These are phyloP conservation scores for Verticillium isaacii DNA, from an alignment of 2,329 filamentous ascomycete species.

Conservation along the genomic window DNA sequence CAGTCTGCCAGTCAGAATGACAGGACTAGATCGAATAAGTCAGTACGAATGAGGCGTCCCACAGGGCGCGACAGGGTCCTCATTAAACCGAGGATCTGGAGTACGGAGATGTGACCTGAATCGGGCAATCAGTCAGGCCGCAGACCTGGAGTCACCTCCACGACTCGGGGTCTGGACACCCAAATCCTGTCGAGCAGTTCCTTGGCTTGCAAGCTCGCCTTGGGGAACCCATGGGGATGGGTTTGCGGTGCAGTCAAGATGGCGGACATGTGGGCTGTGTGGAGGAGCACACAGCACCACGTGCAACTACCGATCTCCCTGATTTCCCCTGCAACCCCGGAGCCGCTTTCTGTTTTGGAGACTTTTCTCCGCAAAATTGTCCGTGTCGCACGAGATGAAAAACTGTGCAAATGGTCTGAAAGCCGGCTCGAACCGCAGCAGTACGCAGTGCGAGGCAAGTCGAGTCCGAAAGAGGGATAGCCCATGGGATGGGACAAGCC, in stretches of 20 bases:
- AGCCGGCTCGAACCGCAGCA: not conserved
- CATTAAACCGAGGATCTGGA: not conserved
- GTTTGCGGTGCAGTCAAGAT: not conserved
- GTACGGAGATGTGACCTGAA: conserved; percentile 3
- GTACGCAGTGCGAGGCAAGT: not conserved
- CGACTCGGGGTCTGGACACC: not conserved
- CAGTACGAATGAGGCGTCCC: not conserved
- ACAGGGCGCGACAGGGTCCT: not conserved
- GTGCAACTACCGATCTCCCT: not conserved
- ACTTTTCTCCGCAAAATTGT: not conserved
- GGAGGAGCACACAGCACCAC: not conserved
- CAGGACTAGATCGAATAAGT: not conserved
- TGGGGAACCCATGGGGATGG: conserved; percentile 2
- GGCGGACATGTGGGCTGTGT: not conserved
- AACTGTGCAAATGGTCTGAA: not conserved
- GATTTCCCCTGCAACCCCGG: not conserved
- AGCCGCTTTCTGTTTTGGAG: not conserved
- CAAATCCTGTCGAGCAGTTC: not conserved
- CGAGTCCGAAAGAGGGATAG: not conserved
- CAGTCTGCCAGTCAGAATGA: not conserved
- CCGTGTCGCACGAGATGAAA: not conserved
- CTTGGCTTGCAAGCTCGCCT: not conserved
- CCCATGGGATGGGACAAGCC: not conserved
- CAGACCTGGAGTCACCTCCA: not conserved
- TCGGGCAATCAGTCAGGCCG: not conserved